Evolutionary conservation across 495 filamentous ascomycete species (phyloP).

Genomic region (Talaromyces wortmannii): DNA sequence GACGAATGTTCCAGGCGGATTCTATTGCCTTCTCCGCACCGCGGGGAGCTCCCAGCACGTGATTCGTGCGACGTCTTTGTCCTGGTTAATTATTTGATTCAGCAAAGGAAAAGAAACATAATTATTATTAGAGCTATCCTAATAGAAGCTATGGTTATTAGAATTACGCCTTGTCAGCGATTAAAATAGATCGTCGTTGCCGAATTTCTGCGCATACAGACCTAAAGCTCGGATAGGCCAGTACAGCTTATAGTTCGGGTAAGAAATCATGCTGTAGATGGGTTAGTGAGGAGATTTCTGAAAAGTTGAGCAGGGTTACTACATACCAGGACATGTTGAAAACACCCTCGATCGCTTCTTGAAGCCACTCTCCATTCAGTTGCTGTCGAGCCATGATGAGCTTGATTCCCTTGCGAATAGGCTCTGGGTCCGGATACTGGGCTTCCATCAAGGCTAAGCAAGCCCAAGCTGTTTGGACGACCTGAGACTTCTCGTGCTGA

Average conservation of each 20-base stretch:
- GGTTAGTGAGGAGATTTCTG: conserved; percentile 55
- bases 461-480: conserved; percentile 92
- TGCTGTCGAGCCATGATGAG: conserved; percentile 82
- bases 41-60: background rate
- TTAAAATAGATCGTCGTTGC: conserved; percentile 48
- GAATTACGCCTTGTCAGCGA: background rate
- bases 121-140: background rate
- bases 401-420: conserved; percentile 66
- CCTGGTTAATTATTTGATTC: too few relatives aligned
- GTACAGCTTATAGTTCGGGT: conserved; percentile 97
- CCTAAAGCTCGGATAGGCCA: conserved; percentile 93
- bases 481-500: conserved; percentile 62
- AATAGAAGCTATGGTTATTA: background rate
- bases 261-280: conserved; percentile 80
- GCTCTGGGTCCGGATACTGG: conserved; percentile 66
- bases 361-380: conserved; percentile 85
- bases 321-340: conserved; percentile 95
- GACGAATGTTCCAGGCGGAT: background rate
- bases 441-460: conserved; percentile 80
- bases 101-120: background rate
- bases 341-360: conserved; percentile 94
- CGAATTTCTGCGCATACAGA: conserved; percentile 73
- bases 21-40: background rate
- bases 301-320: conserved; percentile 6
- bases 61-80: too few relatives aligned